Evolutionary conservation across 805 yeast species (phyloP), one percentile per base, ranked within the genome.

Genomic region (Sugiyamaella smithiae): DNA sequence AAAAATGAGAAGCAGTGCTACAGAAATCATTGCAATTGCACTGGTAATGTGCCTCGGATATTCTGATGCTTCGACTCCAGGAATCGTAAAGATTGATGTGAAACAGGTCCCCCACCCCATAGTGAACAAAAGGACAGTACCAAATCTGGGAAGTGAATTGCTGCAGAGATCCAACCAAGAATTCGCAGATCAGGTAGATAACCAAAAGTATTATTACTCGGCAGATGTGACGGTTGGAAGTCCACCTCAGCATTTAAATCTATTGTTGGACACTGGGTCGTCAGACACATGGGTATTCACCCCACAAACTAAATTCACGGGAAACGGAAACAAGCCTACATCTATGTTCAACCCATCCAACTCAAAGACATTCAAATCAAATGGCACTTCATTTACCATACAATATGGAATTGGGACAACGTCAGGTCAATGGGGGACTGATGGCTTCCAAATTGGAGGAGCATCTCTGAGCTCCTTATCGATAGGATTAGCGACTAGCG

Each of bases 181-280:
- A 19, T 29, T 50, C 28, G 42, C 52, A 7, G 61, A 57, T 45
- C 35, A 36, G n/a, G 55, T 67, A 9, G 59, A 61, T 17, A 67
- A 67, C 54, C 60, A 65, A 48, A 61, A 63, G 48, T 65, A 55
- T 54, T 67, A 51, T 53, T 67, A 67, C 49, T 55, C 65, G 11
- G 60, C 71, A 11, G 58, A 62, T 26, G 66, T 66, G 3, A 52
- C 61, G 16, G 54, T 85, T 17, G 91, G 93, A 3, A 76, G 86
- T 0, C 75, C 82, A 1, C 59, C 70, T 0, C 84, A 83, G 57
- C 63, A 68, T n/a, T 69, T 84, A 4, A 70, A 69, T 7, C 79
- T 84, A 7, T 62, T 82, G 32, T 61, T 85, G n/a, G 93, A 85
- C 59, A 85, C 90, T 1, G 93, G 91, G 2, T 83, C 89, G 0